Evolutionary conservation across 345 rosid species (phyloP).

Genomic region (Crucihimalaya himalaica): DNA sequence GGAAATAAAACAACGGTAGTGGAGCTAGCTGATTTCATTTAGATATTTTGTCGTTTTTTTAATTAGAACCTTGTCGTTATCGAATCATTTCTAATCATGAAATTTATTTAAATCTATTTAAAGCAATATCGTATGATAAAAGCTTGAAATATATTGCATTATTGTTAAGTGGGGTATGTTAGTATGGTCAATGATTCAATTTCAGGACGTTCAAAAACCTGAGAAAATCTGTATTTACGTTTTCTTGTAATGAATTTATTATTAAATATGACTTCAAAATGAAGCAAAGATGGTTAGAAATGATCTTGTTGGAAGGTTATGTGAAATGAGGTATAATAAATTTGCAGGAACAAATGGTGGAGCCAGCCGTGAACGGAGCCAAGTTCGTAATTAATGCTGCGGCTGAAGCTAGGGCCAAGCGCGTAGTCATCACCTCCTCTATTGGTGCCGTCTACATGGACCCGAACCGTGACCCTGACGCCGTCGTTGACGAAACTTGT

Average conservation of each 20-base stretch:
- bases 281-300: slow-evolving; percentile 11
- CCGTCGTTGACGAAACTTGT: slow-evolving; percentile 80
- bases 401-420: slow-evolving; percentile 72
- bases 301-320: background rate
- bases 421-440: slow-evolving; percentile 92
- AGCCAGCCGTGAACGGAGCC: slow-evolving; percentile 92
- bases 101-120: background rate
- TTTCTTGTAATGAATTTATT: background rate
- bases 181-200: background rate
- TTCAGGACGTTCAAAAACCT: background rate
- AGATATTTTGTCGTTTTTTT: background rate
- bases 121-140: background rate
- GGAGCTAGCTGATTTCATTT: slow-evolving; percentile 24
- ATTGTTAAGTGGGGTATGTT: background rate
- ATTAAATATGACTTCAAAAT: slow-evolving; percentile 3
- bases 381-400: slow-evolving; percentile 81
- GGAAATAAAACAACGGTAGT: slow-evolving; percentile 6
- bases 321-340: background rate
- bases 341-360: slow-evolving; percentile 90
- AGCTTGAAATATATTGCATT: background rate
- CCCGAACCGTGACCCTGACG: slow-evolving; percentile 79
- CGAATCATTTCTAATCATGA: slow-evolving; percentile 1
- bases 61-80: background rate
- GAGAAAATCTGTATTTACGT: background rate
- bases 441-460: slow-evolving; percentile 97